Percentiles rank a stretch among this genome's conserved stretches.
Evolutionary conservation across 164 flowering plant species (phyloP).

Genomic region (Vitis amurensis): DNA sequence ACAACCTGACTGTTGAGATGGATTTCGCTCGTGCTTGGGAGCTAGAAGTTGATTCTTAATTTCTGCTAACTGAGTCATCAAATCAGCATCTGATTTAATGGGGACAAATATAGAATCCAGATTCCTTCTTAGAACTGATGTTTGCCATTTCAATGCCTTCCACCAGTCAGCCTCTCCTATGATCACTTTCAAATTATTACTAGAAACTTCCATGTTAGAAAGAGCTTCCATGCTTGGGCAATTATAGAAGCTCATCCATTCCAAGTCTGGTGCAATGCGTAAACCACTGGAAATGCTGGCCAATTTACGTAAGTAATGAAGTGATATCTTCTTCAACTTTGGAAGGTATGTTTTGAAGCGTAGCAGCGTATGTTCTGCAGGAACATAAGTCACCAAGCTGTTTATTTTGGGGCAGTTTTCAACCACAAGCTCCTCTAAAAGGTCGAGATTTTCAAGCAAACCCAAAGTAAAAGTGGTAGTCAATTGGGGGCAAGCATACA

Average conservation of each 20-base stretch:
- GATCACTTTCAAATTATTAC: background rate
- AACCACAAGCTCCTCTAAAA: slow-evolving; percentile 3
- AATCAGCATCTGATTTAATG: no score
- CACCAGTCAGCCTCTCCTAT: background rate
- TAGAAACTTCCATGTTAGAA: background rate
- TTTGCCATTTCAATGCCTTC: background rate
- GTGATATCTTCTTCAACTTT: no score
- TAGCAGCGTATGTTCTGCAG: background rate
- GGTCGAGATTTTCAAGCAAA: background rate
- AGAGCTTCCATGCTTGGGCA: background rate
- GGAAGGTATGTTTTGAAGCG: background rate
- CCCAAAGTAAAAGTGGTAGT: background rate
- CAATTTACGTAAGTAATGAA: background rate
- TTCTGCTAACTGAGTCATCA: no score
- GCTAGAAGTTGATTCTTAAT: no score
- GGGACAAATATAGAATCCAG: no score
- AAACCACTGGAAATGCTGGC: background rate
- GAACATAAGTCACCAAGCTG: no score
- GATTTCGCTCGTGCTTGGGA: no score
- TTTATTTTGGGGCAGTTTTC: no score
- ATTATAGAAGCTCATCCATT: background rate
- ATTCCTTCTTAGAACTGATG: no score
- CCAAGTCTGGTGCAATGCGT: background rate
- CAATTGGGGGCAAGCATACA: background rate
- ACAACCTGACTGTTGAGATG: no score